Base-by-base conservation (phyloP, 2,329 filamentous ascomycete species). In the Parafenestella ontariensis region DNA sequence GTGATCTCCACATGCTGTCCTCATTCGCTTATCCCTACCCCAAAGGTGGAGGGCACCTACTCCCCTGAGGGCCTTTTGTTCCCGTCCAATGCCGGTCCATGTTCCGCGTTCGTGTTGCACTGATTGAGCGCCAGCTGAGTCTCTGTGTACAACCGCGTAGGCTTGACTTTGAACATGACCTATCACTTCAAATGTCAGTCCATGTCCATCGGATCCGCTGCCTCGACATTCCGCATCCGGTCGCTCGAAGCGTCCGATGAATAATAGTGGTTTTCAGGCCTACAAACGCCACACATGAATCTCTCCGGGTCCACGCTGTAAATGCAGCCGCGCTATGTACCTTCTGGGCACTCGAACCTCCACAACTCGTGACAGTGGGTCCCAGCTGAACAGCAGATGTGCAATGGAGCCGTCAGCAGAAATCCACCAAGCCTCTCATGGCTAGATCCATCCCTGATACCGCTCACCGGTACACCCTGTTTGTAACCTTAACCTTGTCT, bases 401-500 rank as follows among this genome's bases (percentile, higher is more conserved):
- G 43, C 46, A 39, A 26, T 31, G 26, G 21, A 53, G 23, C 37
- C 42, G 37, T 40, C 54, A 18, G 15, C 28, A 54, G 40, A n/a
- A 34, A 24, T 20, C 11, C 39, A 33, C 55, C 34, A 54, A 47
- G n/a, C 50, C 50, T 10, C 15, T 48, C 24, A 17, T 23, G 34
- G 55, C 39, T 50, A 49, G 40, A 11, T 13, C 11, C 47, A 31
- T 40, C 37, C 55, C 43, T 42, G 26, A 51, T 51, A n/a, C 44
- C 40, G 46, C 47, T 54, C 43, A 54, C 50, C 55, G 47, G 51
- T 46, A 47, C 39, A n/a, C 23, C 26, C 37, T 13, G 43, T 29
- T 29, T 37, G 40, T 36, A 24, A 23, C 28, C 45, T 49, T 36
- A 42, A 48, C 54, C 50, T 45, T 34, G 47, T 57, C 46, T 54